Base-by-base conservation (phyloP, 805 yeast species). In the Yarrowia phangngaensis region DNA sequence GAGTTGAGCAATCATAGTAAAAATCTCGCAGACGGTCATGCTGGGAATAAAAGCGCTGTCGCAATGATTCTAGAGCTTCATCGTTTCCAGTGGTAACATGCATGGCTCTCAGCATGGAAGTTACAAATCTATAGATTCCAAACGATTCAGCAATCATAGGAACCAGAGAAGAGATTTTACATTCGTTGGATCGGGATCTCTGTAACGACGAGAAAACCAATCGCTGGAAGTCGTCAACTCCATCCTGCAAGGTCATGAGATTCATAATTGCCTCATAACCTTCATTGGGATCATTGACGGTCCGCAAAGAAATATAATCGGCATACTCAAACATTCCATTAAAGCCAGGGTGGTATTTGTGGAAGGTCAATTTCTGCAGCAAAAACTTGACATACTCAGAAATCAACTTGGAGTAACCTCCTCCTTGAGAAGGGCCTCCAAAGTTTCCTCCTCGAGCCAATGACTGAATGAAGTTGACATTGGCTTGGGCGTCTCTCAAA, bases 321-420 rank as follows among this genome's bases (percentile, higher is more conserved):
- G 88, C 95, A 62, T 90, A 92, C 63, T 90, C 98, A 65, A 90
- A 90, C 27, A 87, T 87, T 27, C 97, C 98, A 60, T 84, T 90
- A 67, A 90, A 92, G 4, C 88, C 95, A 11, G 85, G 80, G 60
- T 92, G 95, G 52, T 75, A 73, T 52, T 80, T 75, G 64, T 90
- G 97, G 66, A 90, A 90, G 53, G 76, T 76, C 56, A 92, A 72
- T 61, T 90, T 90, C 60, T 75, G 72, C 45, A 84, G 67, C 43
- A 90, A 66, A 55, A 79, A 84, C 23, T 72, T 68, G 32, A 79
- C 84, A 62, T 90, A 90, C 58, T 83, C 95, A 50, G 72, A 73
- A 55, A 89, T 86, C 53, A 90, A 70, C 52, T 80, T 70, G 2
- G 87, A 82, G 59, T 85, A 88, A 17, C 68, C 65, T 4, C 27